Evolutionary conservation across 2,329 filamentous ascomycete genomes (phyloP).

Genomic region (Diaporthe sp.): DNA sequence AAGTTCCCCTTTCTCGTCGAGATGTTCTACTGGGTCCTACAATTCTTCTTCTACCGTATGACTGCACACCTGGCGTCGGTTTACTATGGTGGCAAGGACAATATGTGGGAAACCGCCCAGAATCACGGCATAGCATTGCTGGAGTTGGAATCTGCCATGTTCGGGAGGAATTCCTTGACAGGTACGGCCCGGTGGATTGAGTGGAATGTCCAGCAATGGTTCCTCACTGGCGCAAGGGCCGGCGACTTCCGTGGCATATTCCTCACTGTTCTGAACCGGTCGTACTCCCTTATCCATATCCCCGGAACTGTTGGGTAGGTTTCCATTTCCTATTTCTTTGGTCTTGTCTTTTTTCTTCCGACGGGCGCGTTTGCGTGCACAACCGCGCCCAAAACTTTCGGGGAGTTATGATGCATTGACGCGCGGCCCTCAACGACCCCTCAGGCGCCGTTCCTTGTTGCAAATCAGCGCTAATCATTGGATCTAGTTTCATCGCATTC

Average conservation of each 20-base stretch:
- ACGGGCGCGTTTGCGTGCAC: not conserved
- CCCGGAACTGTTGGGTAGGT: conserved; percentile 62
- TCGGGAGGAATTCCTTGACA: conserved; percentile 44
- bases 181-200: conserved; percentile 57
- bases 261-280: conserved; percentile 62
- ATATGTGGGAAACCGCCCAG: conserved; percentile 61
- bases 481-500: conserved; percentile 71
- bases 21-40: conserved; percentile 82
- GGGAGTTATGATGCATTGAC: not conserved
- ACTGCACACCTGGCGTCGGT: conserved; percentile 66
- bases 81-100: conserved; percentile 63
- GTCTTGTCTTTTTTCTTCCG: no score
- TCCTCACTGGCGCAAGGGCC: conserved; percentile 56
- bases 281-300: conserved; percentile 65
- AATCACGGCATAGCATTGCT: conserved; percentile 59
- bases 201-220: conserved; percentile 60
- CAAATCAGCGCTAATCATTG: conserved; percentile 13
- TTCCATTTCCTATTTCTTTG: not conserved
- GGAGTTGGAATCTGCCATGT: conserved; percentile 54
- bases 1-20: conserved; percentile 79
- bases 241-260: conserved; percentile 51
- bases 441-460: not conserved
- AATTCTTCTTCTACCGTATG: conserved; percentile 74
- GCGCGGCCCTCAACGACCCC: not conserved
- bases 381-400: not conserved